Base-by-base conservation (phyloP, 345 rosid genomes). In the Theobroma cacao region DNA sequence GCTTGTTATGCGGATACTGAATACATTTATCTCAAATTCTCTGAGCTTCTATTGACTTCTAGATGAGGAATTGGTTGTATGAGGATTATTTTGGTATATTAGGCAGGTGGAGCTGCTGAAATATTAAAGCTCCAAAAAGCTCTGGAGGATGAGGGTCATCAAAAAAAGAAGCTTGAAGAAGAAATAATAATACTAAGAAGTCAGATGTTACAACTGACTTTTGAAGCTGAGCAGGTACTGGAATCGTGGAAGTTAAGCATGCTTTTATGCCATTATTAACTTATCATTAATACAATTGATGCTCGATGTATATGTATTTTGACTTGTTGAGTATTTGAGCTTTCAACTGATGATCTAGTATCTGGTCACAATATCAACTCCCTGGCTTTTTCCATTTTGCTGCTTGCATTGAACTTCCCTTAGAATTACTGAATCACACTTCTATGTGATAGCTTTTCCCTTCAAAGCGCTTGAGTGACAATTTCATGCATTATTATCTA, bases 151-250 rank as follows among this genome's bases (percentile, higher is more conserved):
- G 98, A 94, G 85, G 88, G 86, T 38, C 30, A 60, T 74, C 92
- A 91, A 82, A 94, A 88, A 80, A 89, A 82, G 90, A 97, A 90
- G 81, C 94, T 93, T 82, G 98, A 94, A 82, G 94, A 87, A 79
- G 96, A 97, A 87, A 89, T 90, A 76, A 80, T 86, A 81, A 69
- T 87, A 41, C 83, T 94, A 65, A 89, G 89, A 79, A 91, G 94
- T 83, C 98, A 91, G 84, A 81, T 94, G 84, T 83, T 94, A 84
- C 98, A 94, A 67, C 82, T 94, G 84, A 92, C 91, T 77, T 88
- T 91, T 81, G 98, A 94, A 82, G 94, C 97, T 70, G 98, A 97
- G 77, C 97, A 97, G 98, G 99, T 97, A 86, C 74, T 60, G 45
- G 48, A 33, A 63, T 62, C n/a, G 28, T 50, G 53, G 43, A 41